Base-by-base conservation (phyloP, 2,329 filamentous ascomycete genomes). In the Arthrobotrys sinensis region DNA sequence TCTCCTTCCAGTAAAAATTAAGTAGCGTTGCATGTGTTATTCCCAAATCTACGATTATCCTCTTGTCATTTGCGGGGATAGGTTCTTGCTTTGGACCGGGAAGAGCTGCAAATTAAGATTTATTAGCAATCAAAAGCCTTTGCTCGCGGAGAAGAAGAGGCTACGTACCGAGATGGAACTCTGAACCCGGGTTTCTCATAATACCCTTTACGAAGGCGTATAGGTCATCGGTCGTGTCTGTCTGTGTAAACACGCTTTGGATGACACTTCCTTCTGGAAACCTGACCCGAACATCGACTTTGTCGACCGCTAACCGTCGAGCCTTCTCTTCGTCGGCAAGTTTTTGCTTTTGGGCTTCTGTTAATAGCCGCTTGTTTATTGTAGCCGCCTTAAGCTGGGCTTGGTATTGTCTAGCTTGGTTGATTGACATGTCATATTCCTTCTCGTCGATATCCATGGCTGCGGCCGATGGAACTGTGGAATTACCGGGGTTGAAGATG, bases 211-310 rank as follows among this genome's bases (percentile, higher is more conserved):
- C 92, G 80, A 92, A 93, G 12, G 87, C 86, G 84, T 98, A 93
- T 1, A 99, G 86, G 63, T 89, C 88, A 2, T 88, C 87, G 0
- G 91, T 92, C 0, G 92, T 93, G 28, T 94, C 91, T 0, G 86
- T 83, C 19, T 90, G 89, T 0, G 87, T 88, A 80, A 96, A 90
- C n/a, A 87, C 88, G 85, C 91, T 91, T 64, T 93, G 89, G 36
- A 94, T 89, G 66, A 91, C 90, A 72, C 90, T 92, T 81, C 94
- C 92, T 83, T 98, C 94, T 0, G 95, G 95, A 81, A 97, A 94
- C 28, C 94, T 91, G 60, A 97, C 89, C 80, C 92, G 93, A 80
- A 98, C 87, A 32, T 90, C 88, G 36, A 97, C 89, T 36, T 89
- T 89, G 63, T 88, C 89, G 77, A 94, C 87, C 4, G 88, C 87